A percentile compares a stretch with the other conserved stretches of the same genome.
These are phyloP conservation scores for Scleromitrula shiraiana DNA, from an alignment of 2,329 filamentous ascomycete genomes.

Conservation along the genomic window DNA sequence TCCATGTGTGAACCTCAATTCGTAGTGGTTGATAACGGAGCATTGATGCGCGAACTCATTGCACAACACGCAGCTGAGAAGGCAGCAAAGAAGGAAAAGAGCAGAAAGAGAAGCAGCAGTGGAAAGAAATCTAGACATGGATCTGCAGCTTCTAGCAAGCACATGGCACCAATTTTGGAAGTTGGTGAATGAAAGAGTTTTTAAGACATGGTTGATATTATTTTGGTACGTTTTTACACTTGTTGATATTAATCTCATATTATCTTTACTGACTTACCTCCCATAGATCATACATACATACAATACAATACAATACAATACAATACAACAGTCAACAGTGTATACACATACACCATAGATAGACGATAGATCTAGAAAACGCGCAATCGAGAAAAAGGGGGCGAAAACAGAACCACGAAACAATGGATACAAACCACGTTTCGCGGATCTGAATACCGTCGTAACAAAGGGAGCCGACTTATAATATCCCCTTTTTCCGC, in stretches of 20 bases:
- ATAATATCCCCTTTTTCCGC: no score
- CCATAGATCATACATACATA: neutral
- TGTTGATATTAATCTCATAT: neutral
- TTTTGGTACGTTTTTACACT: neutral
- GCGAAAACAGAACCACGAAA: no score
- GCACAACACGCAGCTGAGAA: conserved; percentile 26
- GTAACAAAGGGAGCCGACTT: no score
- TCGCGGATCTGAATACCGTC: no score
- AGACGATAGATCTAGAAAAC: no score
- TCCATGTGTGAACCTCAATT: conserved; percentile 16
- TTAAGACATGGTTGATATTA: neutral
- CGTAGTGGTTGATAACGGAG: conserved; percentile 23
- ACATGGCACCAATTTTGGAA: conserved; percentile 51
- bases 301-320: neutral
- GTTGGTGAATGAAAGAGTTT: conserved; percentile 32
- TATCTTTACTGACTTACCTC: neutral
- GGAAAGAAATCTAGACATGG: conserved; percentile 26
- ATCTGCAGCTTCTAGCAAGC: conserved; percentile 37
- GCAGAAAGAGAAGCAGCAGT: conserved; percentile 23
- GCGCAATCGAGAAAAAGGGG: no score
- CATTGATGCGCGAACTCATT: conserved; percentile 25
- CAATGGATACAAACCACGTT: no score
- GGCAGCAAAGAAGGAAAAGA: conserved; percentile 23
- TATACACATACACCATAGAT: no score
- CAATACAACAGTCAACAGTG: no score